Evolutionary conservation across 108 stramenopile genomes (phyloP).

Genomic region (Pseudonitzschia multiseries): DNA sequence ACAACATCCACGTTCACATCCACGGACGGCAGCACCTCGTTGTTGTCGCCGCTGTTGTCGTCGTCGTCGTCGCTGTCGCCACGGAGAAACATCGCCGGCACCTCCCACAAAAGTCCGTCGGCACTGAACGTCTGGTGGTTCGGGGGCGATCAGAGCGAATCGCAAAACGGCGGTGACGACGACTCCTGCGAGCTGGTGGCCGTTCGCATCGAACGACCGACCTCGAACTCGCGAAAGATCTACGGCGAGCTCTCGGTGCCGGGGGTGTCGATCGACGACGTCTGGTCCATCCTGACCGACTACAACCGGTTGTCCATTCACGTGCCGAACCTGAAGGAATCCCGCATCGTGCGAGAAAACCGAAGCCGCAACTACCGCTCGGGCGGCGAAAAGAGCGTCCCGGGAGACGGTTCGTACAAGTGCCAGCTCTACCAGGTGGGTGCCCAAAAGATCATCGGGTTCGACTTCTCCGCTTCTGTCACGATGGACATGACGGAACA

Average conservation of each 20-base stretch:
- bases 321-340: slow-evolving; percentile 90
- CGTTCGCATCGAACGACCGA: slow-evolving; percentile 84
- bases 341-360: slow-evolving; percentile 32
- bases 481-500: slow-evolving; percentile 90
- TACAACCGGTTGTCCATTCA: slow-evolving; percentile 82
- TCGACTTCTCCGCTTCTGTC: slow-evolving; percentile 87
- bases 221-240: slow-evolving; percentile 82
- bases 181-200: slow-evolving; percentile 59
- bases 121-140: slow-evolving; percentile 58
- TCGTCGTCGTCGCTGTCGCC: neutral
- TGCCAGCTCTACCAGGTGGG: slow-evolving; percentile 87
- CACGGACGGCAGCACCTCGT: neutral
- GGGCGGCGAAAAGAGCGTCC: neutral
- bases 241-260: slow-evolving; percentile 73
- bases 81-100: neutral
- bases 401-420: slow-evolving; percentile 53
- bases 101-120: slow-evolving; percentile 6
- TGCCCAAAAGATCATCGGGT: slow-evolving; percentile 92
- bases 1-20: neutral
- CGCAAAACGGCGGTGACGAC: slow-evolving; percentile 24
- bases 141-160: slow-evolving; percentile 40
- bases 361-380: slow-evolving; percentile 7
- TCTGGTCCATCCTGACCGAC: slow-evolving; percentile 90
- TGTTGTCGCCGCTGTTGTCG: too few species aligned
- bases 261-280: slow-evolving; percentile 49